Evolutionary conservation across 768 basidiomycete genomes (phyloP).

Genomic region (Nidularia sp.): DNA sequence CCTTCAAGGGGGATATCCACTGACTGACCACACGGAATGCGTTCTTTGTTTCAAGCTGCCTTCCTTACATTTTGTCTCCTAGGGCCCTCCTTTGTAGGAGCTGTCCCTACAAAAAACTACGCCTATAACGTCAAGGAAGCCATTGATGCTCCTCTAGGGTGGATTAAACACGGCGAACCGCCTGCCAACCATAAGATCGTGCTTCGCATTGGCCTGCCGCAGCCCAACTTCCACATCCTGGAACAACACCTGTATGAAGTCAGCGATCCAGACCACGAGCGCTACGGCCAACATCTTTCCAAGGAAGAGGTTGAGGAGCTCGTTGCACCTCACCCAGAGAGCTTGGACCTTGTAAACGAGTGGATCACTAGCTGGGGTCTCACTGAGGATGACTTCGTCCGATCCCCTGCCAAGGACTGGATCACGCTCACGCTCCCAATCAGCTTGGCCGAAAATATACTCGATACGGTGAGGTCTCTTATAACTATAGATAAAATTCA

Average conservation of each 20-base stretch:
- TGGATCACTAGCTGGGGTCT: slow-evolving; percentile 56
- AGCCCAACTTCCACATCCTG: slow-evolving; percentile 42
- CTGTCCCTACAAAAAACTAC: not conserved
- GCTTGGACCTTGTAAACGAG: slow-evolving; percentile 40
- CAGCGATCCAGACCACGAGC: slow-evolving; percentile 48
- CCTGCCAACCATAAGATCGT: slow-evolving; percentile 39
- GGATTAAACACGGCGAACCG: slow-evolving; percentile 32
- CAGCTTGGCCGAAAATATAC: slow-evolving; percentile 51
- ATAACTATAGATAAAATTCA: not conserved
- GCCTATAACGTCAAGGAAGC: slow-evolving; percentile 42
- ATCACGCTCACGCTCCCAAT: slow-evolving; percentile 49
- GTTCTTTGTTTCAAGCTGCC: too few species aligned
- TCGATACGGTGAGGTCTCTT: slow-evolving; percentile 33
- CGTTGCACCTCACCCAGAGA: slow-evolving; percentile 47
- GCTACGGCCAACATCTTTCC: slow-evolving; percentile 49
- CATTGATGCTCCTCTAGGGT: slow-evolving; percentile 33
- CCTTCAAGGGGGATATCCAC: too few species aligned
- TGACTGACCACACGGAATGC: too few species aligned
- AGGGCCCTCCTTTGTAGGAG: not conserved
- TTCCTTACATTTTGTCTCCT: too few species aligned
- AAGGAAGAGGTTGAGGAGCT: slow-evolving; percentile 57
- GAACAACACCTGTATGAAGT: slow-evolving; percentile 53
- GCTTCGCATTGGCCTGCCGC: slow-evolving; percentile 58
- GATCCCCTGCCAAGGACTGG: slow-evolving; percentile 60
- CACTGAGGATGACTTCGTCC: slow-evolving; percentile 29